Evolutionary conservation across 2,329 filamentous ascomycete genomes (phyloP), one percentile per base, ranked within the genome.

Genomic region (Penicillium sp.): DNA sequence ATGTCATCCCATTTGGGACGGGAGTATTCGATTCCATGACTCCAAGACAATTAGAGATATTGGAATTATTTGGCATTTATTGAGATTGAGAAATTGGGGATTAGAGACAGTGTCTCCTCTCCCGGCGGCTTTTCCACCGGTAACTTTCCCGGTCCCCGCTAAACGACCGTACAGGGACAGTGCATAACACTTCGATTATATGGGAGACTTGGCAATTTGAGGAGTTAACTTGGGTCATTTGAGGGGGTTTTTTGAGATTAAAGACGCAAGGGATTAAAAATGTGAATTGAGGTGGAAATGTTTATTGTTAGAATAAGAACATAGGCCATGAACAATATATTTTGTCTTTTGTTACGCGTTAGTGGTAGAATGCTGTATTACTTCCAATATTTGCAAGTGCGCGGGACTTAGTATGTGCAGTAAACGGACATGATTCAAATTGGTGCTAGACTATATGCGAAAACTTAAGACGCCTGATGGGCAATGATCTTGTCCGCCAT

Each of bases 401-500:
- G 0, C 4, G 2, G 4, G 6, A n/a, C 8, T 28, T 2, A 5
- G 37, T 17, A 14, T 17, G 25, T 19, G 28, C 11, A 17, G 14
- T 14, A 38, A 28, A 30, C 3, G 6, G 11, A n/a, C 16, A 22
- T 19, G 5, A 6, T 19, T 36, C 12, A 40, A 6, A 30, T 19
- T 30, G 11, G 3, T 36, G 10, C 26, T 17, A 26, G 4, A 40
- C 10, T 30, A 17, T 17, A 2, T n/a, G n/a, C 25, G 11, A 19
- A 10, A 19, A 26, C 9, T 53, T 6, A 50, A 43, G 37, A 30
- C 7, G 61, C 59, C 17, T 63, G 61, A 11, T 47, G 43, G 30
- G 61, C 63, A 52, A 69, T 64, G n/a, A 69, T 66, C 52, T 58
- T 63, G 14, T 68, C 65, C n/a, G 66, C 66, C 67, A 68, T 67